Evolutionary conservation across 2,329 filamentous ascomycete species (phyloP).

Genomic region (Neonectria coccinea): DNA sequence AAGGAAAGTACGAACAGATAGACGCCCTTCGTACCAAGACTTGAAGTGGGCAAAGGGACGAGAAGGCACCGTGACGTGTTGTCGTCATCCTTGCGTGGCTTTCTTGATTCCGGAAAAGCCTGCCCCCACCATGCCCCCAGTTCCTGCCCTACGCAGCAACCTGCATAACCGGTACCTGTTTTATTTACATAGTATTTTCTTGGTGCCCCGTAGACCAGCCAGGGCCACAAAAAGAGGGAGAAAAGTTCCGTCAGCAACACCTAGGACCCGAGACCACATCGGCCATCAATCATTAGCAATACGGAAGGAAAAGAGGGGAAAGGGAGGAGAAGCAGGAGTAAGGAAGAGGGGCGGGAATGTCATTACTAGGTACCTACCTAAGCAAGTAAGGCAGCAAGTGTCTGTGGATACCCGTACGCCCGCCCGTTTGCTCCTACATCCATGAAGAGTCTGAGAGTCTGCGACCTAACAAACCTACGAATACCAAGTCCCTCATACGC

Average conservation of each 20-base stretch:
- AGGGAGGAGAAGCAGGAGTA: background rate
- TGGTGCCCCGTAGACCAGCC: background rate
- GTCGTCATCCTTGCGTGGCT: background rate
- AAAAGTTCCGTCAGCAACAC: constrained; percentile 17
- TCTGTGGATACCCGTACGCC: constrained; percentile 12
- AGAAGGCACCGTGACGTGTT: constrained; percentile 1
- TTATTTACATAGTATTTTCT: background rate
- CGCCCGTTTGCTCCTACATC: background rate
- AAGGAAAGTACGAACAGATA: background rate
- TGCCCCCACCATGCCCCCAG: background rate
- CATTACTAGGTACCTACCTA: background rate
- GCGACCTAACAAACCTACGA: background rate
- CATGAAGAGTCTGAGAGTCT: background rate
- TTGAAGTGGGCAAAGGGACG: background rate
- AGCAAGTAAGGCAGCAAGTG: background rate
- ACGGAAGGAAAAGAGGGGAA: constrained; percentile 13
- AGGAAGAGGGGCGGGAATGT: constrained; percentile 21
- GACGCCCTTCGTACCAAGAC: background rate
- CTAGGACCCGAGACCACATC: constrained; percentile 3
- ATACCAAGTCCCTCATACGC: constrained; percentile 15
- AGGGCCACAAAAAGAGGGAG: constrained; percentile 3
- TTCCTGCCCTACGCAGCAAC: constrained; percentile 15
- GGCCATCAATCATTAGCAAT: constrained; percentile 11
- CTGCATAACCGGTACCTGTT: constrained; percentile 13
- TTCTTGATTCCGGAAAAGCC: background rate